Conservation (phyloP, 1,284 basidiomycete genomes). For the Cutaneotrichosporon curvatum region DNA sequence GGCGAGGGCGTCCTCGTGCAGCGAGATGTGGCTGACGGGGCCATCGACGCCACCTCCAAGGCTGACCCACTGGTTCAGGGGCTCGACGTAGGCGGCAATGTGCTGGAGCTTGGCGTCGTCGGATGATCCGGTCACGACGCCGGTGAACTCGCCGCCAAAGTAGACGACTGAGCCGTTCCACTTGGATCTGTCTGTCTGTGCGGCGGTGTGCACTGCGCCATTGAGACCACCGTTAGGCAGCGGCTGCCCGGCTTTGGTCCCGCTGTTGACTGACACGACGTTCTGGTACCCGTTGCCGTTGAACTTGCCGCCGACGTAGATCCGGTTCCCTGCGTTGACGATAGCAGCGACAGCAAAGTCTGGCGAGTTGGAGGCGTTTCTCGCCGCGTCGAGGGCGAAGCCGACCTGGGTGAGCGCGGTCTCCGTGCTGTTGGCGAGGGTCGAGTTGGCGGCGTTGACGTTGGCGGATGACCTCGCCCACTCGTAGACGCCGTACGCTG, state of each 20-base stretch:
- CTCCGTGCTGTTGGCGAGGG: slow-evolving; percentile 63
- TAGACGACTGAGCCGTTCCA: slow-evolving; percentile 58
- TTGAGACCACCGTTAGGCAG: slow-evolving; percentile 63
- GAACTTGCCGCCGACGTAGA: slow-evolving; percentile 77
- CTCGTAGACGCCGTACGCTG: slow-evolving; percentile 40
- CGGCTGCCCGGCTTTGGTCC: slow-evolving; percentile 44
- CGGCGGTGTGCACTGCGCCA: slow-evolving; percentile 63
- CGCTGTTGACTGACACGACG: slow-evolving; percentile 63
- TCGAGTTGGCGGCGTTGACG: slow-evolving; percentile 31
- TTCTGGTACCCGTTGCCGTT: slow-evolving; percentile 57
- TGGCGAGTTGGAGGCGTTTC: slow-evolving; percentile 37
- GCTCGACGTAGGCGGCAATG: slow-evolving; percentile 69
- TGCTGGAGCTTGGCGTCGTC: slow-evolving; percentile 59
- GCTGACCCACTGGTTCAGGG: slow-evolving; percentile 60
- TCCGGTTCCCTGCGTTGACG: slow-evolving; percentile 56
- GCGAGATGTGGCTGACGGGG: slow-evolving; percentile 56
- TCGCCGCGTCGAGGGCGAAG: slow-evolving; percentile 51
- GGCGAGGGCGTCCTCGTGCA: slow-evolving; percentile 52
- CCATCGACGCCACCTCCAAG: slow-evolving; percentile 74
- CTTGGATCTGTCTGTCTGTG: slow-evolving; percentile 32
- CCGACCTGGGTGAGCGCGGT: slow-evolving; percentile 62
- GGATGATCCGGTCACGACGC: too few species aligned
- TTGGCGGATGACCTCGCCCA: slow-evolving; percentile 20
- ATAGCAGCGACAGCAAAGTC: slow-evolving; percentile 53
- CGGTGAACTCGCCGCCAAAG: slow-evolving; percentile 75